Evolutionary conservation across 768 basidiomycete species (phyloP).

Genomic region (Termitomyces eurrhizus): DNA sequence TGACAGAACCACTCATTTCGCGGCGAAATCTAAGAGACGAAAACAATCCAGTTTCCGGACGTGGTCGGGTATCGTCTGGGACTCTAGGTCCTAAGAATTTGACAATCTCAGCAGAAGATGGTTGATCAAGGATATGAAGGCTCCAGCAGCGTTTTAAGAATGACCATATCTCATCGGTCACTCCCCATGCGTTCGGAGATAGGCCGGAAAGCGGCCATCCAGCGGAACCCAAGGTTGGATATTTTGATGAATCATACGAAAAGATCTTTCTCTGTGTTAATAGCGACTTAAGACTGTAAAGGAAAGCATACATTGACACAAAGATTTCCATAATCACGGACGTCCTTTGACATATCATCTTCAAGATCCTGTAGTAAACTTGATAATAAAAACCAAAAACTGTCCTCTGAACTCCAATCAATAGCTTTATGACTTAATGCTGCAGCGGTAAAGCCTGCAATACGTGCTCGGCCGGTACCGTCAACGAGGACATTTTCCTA

Average conservation of each 20-base stretch:
- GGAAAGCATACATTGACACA: constrained; percentile 1
- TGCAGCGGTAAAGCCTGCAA: too few relatives aligned
- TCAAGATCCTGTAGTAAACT: too few relatives aligned
- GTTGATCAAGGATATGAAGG: not conserved
- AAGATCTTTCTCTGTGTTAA: not conserved
- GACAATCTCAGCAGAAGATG: not conserved
- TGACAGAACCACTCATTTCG: not conserved
- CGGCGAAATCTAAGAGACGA: not conserved
- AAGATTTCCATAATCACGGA: constrained; percentile 5
- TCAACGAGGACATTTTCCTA: not conserved
- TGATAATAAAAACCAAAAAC: too few relatives aligned
- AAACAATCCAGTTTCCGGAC: not conserved
- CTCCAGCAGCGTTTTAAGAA: not conserved
- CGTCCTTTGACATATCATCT: too few relatives aligned
- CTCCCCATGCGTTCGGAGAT: not conserved
- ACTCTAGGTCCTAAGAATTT: not conserved
- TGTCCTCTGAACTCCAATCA: too few relatives aligned
- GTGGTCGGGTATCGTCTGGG: not conserved
- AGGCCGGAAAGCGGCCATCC: too few relatives aligned
- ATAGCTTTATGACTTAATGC: too few relatives aligned
- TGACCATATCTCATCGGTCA: not conserved
- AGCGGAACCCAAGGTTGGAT: too few relatives aligned
- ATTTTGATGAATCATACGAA: not conserved
- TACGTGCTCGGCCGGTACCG: not conserved
- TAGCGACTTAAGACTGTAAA: not conserved